Percentiles rank a stretch among this genome's conserved stretches.
These are phyloP conservation scores for Dryadomyces quercus-mongolicae DNA, from an alignment of 2,329 filamentous ascomycete genomes.

Conservation along the genomic window DNA sequence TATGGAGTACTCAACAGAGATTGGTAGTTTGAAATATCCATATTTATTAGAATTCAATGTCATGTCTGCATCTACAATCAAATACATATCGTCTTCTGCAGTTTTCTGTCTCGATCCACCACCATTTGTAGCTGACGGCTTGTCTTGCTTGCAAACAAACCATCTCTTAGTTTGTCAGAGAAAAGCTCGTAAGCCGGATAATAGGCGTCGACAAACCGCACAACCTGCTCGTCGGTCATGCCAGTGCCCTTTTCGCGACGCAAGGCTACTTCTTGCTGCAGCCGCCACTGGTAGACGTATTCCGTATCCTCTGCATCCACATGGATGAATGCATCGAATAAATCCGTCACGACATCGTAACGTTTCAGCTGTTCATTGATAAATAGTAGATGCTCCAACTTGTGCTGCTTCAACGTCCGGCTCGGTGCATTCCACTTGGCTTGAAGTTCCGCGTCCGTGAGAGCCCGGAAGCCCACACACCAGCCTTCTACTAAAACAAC, in stretches of 20 bases:
- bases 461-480: conserved; percentile 72
- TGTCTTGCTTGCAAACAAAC: conserved; percentile 31
- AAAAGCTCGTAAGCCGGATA: conserved; percentile 65
- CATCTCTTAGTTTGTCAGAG: conserved; percentile 43
- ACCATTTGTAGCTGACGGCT: conserved; percentile 49
- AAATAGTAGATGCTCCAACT: conserved; percentile 35
- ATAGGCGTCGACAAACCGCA: conserved; percentile 58
- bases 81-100: conserved; percentile 42
- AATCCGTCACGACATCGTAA: conserved; percentile 37
- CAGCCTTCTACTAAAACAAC: conserved; percentile 82
- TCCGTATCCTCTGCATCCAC: conserved; percentile 57
- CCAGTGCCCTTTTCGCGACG: conserved; percentile 55
- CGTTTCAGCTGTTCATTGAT: conserved; percentile 33
- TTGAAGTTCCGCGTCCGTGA: conserved; percentile 35
- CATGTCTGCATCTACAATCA: neutral
- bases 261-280: conserved; percentile 66
- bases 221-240: conserved; percentile 74
- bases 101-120: conserved; percentile 46
- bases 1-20: too few relatives aligned
- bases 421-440: conserved; percentile 25
- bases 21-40: too few relatives aligned
- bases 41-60: too few relatives aligned
- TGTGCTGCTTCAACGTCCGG: conserved; percentile 30
- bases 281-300: conserved; percentile 76
- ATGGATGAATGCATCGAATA: conserved; percentile 43